Evolutionary conservation across 129 eudicot genomes (phyloP).

Genomic region (Lactuca saligna): DNA sequence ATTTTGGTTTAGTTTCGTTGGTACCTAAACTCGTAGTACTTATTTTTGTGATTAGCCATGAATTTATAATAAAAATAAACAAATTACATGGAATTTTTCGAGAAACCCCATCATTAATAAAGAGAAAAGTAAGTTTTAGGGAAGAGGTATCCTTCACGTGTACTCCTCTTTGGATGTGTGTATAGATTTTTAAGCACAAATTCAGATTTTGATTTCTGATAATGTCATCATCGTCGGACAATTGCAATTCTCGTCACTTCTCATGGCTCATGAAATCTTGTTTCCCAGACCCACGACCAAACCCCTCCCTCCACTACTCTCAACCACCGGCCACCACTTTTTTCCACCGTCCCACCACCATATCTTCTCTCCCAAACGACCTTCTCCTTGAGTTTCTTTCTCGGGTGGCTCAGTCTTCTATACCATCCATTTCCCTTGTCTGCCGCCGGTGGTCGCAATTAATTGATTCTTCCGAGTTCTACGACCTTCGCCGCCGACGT

Average conservation of each 20-base stretch:
- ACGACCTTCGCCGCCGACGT: constrained; percentile 56
- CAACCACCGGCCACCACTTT: constrained; percentile 29
- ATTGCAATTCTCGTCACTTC: constrained; percentile 70
- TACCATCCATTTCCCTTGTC: constrained; percentile 56
- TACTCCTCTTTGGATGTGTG: not conserved
- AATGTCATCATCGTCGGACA: constrained; percentile 39
- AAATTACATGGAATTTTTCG: too few species aligned
- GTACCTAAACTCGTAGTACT: too few species aligned
- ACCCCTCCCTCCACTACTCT: constrained; percentile 31
- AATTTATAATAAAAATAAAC: too few species aligned
- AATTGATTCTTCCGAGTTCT: constrained; percentile 51
- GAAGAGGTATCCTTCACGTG: not conserved
- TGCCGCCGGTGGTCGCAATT: constrained; percentile 68
- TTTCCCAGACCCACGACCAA: constrained; percentile 58
- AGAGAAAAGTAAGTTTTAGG: too few species aligned
- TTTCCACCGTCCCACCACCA: constrained; percentile 42
- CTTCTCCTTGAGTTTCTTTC: constrained; percentile 64
- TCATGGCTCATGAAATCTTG: constrained; percentile 76
- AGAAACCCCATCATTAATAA: not conserved
- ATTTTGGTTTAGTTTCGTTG: too few species aligned
- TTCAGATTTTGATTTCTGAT: not conserved
- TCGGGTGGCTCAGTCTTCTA: constrained; percentile 44
- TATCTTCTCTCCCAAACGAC: constrained; percentile 77
- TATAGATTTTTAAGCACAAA: not conserved
- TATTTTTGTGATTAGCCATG: too few species aligned